A percentile compares a stretch with the other conserved stretches of the same genome.
These are phyloP conservation scores for Debaryomycetaceae sp. DNA, from an alignment of 1,139 yeast genomes.

Conservation along the genomic window DNA sequence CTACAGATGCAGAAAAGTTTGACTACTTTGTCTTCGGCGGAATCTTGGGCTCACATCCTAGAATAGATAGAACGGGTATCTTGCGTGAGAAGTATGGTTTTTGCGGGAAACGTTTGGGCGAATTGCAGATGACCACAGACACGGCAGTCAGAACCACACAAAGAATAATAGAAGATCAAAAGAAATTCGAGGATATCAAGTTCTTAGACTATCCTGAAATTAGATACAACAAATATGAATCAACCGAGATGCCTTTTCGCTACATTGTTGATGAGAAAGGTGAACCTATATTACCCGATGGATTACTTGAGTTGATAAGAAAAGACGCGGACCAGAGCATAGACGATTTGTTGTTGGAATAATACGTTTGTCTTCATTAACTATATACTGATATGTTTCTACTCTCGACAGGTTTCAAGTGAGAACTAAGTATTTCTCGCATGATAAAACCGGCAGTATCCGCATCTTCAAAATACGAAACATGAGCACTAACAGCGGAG, in stretches of 20 bases:
- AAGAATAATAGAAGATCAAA: conserved; percentile 57
- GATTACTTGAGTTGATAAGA: conserved; percentile 84
- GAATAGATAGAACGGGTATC: conserved; percentile 92
- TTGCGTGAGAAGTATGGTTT: conserved; percentile 75
- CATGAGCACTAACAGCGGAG: conserved; percentile 82
- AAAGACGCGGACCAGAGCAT: conserved; percentile 77
- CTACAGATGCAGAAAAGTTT: conserved; percentile 60
- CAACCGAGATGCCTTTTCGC: conserved; percentile 97
- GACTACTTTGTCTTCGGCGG: conserved; percentile 96
- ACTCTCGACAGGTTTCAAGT: conserved; percentile 16
- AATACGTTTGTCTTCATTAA: conserved; percentile 4
- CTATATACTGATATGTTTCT: conserved; percentile 23
- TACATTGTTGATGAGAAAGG: conserved; percentile 64
- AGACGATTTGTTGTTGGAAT: conserved; percentile 51
- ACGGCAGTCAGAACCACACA: conserved; percentile 93
- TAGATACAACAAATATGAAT: conserved; percentile 79
- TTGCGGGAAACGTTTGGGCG: conserved; percentile 81
- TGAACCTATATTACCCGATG: conserved; percentile 82
- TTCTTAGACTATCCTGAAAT: conserved; percentile 94
- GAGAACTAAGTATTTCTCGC: conserved; percentile 41
- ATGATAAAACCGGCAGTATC: conserved; percentile 80
- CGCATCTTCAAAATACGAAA: conserved; percentile 81
- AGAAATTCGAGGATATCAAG: conserved; percentile 63
- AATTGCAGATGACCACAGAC: conserved; percentile 94
- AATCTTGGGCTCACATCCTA: conserved; percentile 93